Evolutionary conservation across 1,284 basidiomycete genomes (phyloP), one percentile per base, ranked within the genome.

Genomic region (Ceratobasidium sp.): DNA sequence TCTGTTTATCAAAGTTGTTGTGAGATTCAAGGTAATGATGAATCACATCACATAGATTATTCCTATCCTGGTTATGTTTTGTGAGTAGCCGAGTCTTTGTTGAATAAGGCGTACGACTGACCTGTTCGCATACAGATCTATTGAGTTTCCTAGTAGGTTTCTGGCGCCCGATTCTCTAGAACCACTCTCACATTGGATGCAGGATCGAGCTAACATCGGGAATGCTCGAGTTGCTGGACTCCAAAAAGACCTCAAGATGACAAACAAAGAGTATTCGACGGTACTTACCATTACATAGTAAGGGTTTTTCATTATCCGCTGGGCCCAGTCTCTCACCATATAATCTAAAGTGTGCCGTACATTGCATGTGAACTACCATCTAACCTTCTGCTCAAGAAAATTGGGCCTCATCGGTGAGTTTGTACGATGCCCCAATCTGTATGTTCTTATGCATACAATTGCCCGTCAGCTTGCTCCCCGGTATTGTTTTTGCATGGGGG

Each of bases 161-260:
- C 20, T 12, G 29, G 20, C 29, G 12, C 47, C 17, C 1, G 34
- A 25, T 45, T 3, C 38, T 29, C 27, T 29, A 22, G 17, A 38
- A 12, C 38, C 12, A 7, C 22, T n/a, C 35, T 27, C 20, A 25
- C 12, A 27, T 27, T 22, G 17, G n/a, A 13, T n/a, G 22, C 42
- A 68, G 64, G 64, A 68, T 38, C 64, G 64, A 38, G 68, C 68
- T 17, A 87, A 87, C 71, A 78, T 87, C 38, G 82, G 83, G 7
- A 87, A 88, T 73, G 87, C 87, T 34, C 80, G 83, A 1, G 80
- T 87, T 1, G 86, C 86, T 8, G 86, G 86, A 5, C 75, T 88
- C 32, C 82, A 85, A 73, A 82, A 78, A 49, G 81, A 83, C 52
- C 78, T 89, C 43, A 72, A 80, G n/a, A 80, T 88, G 77, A 79